Conservation (phyloP, 495 filamentous ascomycete species). For the Neurospora sp. region DNA sequence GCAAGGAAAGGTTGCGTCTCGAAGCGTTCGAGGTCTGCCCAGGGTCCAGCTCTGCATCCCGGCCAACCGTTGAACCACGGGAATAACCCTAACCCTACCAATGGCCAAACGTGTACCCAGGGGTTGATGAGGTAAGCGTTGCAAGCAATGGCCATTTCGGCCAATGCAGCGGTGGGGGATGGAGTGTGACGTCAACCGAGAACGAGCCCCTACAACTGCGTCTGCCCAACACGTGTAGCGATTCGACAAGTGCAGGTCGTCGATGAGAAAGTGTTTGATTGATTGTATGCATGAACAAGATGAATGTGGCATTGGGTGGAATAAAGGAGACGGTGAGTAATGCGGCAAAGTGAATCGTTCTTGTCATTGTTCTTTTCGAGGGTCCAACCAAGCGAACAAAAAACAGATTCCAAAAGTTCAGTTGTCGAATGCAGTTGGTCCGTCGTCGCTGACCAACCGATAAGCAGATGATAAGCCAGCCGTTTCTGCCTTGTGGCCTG, state of each 20-base stretch:
- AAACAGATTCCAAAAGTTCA: background rate
- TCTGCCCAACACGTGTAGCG: background rate
- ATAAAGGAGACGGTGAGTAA: background rate
- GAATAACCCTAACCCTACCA: background rate
- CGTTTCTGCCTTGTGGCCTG: conserved; percentile 23
- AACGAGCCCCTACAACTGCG: background rate
- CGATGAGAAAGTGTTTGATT: background rate
- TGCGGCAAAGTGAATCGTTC: background rate
- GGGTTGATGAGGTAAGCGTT: background rate
- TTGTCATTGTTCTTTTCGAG: background rate
- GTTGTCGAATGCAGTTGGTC: background rate
- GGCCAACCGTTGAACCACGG: too few species aligned
- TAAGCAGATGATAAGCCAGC: background rate
- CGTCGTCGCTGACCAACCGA: background rate
- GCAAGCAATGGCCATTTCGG: background rate
- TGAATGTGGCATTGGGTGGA: background rate
- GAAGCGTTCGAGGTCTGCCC: too few species aligned
- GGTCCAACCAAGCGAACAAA: background rate
- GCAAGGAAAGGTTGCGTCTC: too few species aligned
- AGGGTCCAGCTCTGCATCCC: too few species aligned
- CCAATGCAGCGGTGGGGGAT: background rate
- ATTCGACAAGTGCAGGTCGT: background rate
- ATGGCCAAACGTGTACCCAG: background rate
- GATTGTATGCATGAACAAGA: background rate
- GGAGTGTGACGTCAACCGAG: background rate